A percentile compares a stretch with the other conserved stretches of the same genome.
phyloP scores from a whole-genome alignment of 306 rosid genomes.

The Rosa rugosa region DNA sequence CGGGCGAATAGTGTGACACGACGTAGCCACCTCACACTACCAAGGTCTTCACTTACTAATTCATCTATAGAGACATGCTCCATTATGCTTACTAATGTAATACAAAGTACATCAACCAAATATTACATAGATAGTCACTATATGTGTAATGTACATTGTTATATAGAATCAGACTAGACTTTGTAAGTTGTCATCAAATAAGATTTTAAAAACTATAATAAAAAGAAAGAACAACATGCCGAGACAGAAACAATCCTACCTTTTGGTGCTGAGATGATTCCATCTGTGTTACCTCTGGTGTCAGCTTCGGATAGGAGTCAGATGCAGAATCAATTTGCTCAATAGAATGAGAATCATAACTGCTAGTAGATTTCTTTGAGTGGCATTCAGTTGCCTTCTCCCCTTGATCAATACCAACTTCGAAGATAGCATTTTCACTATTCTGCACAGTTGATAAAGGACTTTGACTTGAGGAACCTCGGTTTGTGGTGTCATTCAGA shows the following conservation, averaged over 20 bases:
- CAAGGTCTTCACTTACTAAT: too few species aligned
- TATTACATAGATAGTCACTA: not conserved
- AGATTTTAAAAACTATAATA: not conserved
- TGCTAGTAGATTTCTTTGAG: constrained; percentile 50
- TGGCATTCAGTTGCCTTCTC: constrained; percentile 55
- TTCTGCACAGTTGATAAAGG: constrained; percentile 35
- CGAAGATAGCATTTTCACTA: constrained; percentile 44
- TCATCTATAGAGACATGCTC: not conserved
- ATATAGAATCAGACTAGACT: not conserved
- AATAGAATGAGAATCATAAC: constrained; percentile 61
- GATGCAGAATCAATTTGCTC: constrained; percentile 69
- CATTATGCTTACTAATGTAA: not conserved
- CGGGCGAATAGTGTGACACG: too few species aligned
- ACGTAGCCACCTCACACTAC: not conserved
- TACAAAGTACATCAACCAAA: not conserved
- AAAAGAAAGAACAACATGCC: not conserved
- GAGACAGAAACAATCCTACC: constrained; percentile 32
- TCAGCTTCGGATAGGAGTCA: constrained; percentile 48
- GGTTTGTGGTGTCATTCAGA: constrained; percentile 41
- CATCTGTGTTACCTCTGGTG: constrained; percentile 37
- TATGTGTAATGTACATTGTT: not conserved
- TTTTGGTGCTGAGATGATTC: constrained; percentile 43
- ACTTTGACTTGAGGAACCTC: constrained; percentile 53
- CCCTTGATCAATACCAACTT: constrained; percentile 37
- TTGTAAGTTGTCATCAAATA: not conserved